phyloP scores from a whole-genome alignment of 2,329 filamentous ascomycete genomes.

The Rhinocladiella similis region DNA sequence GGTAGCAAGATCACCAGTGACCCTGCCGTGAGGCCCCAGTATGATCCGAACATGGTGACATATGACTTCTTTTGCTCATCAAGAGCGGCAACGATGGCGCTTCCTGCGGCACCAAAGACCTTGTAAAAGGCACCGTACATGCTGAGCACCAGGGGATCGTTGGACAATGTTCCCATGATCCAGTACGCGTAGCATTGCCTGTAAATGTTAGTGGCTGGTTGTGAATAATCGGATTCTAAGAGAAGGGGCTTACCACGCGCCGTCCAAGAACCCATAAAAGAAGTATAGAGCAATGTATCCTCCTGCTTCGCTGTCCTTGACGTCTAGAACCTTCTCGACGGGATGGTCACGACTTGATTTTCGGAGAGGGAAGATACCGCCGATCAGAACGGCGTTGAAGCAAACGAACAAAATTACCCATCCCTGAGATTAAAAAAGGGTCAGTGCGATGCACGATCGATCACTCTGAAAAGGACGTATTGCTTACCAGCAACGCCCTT shows the following conservation, averaged over 20 bases:
- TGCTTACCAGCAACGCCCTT: background rate
- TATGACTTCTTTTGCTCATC: background rate
- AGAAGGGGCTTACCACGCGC: background rate
- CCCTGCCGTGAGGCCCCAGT: background rate
- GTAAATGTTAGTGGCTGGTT: background rate
- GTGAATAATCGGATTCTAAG: background rate
- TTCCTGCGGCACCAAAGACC: background rate
- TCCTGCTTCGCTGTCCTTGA: constrained; percentile 2
- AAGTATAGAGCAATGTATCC: constrained; percentile 3
- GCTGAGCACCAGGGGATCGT: background rate
- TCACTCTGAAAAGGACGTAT: background rate
- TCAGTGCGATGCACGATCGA: background rate
- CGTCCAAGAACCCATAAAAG: background rate
- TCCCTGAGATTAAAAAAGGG: background rate
- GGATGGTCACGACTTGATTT: constrained; percentile 1
- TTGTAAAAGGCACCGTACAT: background rate
- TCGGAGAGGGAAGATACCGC: background rate
- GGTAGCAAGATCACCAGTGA: background rate
- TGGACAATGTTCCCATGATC: background rate
- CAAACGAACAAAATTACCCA: background rate
- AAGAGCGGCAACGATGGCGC: background rate
- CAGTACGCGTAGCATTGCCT: background rate
- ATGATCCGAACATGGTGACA: background rate
- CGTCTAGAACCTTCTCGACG: background rate
- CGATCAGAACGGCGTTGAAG: background rate